Base-by-base conservation (phyloP, 305 asterid species). In the Rubia tinctorum region DNA sequence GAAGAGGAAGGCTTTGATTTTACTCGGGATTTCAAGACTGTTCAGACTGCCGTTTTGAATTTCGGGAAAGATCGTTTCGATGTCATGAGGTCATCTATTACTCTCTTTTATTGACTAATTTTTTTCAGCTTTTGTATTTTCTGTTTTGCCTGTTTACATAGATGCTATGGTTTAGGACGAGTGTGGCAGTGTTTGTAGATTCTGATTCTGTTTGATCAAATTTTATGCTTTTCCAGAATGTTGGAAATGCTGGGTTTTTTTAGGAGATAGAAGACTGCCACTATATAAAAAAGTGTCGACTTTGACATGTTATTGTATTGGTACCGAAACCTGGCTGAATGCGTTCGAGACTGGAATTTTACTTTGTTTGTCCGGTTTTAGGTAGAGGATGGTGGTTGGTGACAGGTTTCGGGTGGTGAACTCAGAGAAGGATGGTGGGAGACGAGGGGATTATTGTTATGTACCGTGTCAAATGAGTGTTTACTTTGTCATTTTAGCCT, bases 31-130 rank as follows among this genome's bases (percentile, higher is more conserved):
- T 93, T 82, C 85, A 86, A 68, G 85, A 86, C 91, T 67, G 96
- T 91, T 73, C 91, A 86, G 89, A 76, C 82, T 78, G 98, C 97
- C 34, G 61, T 86, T 39, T 76, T 90, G 78, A 91, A 91, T 82
- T 91, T 93, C 61, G 97, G 98, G n/a, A 84, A 84, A 34, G 97
- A 93, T 73, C 91, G 97, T 59, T 93, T 93, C 59, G 98, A 93
- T 86, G 86, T 93, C 43, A 76, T 91, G 79, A 93, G 96, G 98
- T 93, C 66, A 67, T 73, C 43, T 43, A 49, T 61, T 17, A 15
- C 49, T 13, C 45, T 5, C 8, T 40, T 60, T 47, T 69, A 49
- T 69, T 49, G 4, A 0, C n/a, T 69, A 62, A 30, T 51, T 37
- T 51, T 34, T 42, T 59, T 27, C 5, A 27, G 15, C 15, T 59